Evolutionary conservation across 2,329 filamentous ascomycete genomes (phyloP), one percentile per base, ranked within the genome.

Genomic region (Ophiostoma quercus): DNA sequence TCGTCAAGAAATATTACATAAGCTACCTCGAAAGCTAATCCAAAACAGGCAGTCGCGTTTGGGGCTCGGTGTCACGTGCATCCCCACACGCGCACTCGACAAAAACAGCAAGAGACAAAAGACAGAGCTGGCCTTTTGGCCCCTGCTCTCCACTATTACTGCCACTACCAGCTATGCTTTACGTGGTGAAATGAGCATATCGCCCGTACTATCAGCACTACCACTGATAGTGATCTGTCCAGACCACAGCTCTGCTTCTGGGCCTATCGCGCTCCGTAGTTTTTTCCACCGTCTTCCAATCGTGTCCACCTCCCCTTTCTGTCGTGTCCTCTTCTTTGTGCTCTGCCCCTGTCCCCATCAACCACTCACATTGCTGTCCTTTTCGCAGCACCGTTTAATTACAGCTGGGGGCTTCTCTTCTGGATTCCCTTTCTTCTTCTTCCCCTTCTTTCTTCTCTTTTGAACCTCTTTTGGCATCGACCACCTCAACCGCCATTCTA

Each of bases 121-220:
- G 47, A 22, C 22, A 54, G 51, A 57, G 51, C 51, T 57, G 51
- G 51, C 51, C 51, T 57, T 57, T 57, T 57, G 51, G 47, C 47
- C 47, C n/a, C 51, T 57, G 51, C 22, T 29, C 51, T 57, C 51
- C 51, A 57, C 51, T 57, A 32, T 11, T n/a, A 5, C 60, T 37
- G 16, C 25, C 14, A 62, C 29, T 63, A n/a, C 5, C 29, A 19
- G 22, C 60, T 37, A 29, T 19, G 29, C 32, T 63, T 62, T 63
- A 34, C 16, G 72, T 74, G 74, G 73, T 76, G 75, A 74, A 75
- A 32, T 47, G 43, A 47, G 43, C 41, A 47, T 47, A 47, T 47
- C 41, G 41, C 16, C 43, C 19, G 43, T 47, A 47, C 9, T 16
- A 8, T 34, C 34, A 34, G 34, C 19, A 47, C 9, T 16, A 8